phyloP scores from a whole-genome alignment of 371 early-diverging fungal genomes.

The Chytridiales sp. region DNA sequence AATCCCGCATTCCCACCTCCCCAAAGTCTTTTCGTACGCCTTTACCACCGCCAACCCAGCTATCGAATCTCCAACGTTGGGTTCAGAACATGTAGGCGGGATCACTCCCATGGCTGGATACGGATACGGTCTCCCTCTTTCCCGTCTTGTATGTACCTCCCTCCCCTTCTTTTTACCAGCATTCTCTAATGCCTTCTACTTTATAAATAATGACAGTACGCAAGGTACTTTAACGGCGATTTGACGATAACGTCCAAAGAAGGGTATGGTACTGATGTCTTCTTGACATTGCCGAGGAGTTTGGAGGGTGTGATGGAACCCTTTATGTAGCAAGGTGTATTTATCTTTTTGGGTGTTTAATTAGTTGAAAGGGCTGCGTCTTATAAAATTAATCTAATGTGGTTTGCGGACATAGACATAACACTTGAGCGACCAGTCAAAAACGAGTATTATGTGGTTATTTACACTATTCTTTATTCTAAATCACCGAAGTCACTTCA shows the following conservation, averaged over 20 bases:
- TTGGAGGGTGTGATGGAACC: constrained; percentile 13
- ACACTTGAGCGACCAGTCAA: too few relatives aligned
- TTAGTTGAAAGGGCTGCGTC: too few relatives aligned
- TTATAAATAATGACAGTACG: too few relatives aligned
- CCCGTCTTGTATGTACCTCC: constrained; percentile 61
- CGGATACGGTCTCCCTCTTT: constrained; percentile 91
- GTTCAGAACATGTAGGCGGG: constrained; percentile 66
- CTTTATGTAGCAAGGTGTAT: constrained; percentile 5
- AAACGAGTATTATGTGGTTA: too few relatives aligned
- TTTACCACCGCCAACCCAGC: constrained; percentile 77
- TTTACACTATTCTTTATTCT: too few relatives aligned
- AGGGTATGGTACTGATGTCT: constrained; percentile 13
- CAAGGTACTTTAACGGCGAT: constrained; percentile 12
- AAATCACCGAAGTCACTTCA: too few relatives aligned
- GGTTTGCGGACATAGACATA: too few relatives aligned
- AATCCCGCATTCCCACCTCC: constrained; percentile 60
- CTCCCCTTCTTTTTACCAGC: too few relatives aligned
- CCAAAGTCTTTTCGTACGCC: constrained; percentile 85
- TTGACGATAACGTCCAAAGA: neutral
- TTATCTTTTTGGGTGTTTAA: too few relatives aligned
- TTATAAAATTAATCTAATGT: too few relatives aligned
- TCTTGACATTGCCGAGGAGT: neutral
- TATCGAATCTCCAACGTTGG: neutral
- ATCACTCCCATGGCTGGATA: constrained; percentile 89
- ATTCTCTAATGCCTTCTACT: too few relatives aligned